These are phyloP conservation scores for Pseudocercospora vitis DNA, from an alignment of 2,329 filamentous ascomycete genomes.

Conservation along the genomic window DNA sequence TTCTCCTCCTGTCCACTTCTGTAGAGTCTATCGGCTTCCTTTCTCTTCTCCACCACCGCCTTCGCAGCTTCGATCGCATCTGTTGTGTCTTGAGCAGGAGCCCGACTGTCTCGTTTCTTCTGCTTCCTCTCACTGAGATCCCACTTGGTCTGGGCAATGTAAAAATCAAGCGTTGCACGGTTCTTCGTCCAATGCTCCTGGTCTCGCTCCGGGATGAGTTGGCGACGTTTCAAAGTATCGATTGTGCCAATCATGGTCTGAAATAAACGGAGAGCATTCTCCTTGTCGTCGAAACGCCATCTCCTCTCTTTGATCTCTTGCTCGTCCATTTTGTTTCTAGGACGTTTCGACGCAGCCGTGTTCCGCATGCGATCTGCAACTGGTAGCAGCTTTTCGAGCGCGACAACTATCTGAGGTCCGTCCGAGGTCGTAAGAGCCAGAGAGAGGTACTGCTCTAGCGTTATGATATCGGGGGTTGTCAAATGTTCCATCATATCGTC, in stretches of 20 bases:
- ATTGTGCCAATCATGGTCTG: slow-evolving; percentile 31
- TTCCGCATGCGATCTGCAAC: slow-evolving; percentile 19
- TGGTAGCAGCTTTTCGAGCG: slow-evolving; percentile 30
- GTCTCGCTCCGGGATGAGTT: slow-evolving; percentile 24
- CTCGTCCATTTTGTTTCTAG: background rate
- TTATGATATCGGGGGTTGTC: slow-evolving; percentile 51
- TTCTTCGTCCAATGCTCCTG: slow-evolving; percentile 25
- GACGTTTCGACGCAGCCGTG: background rate
- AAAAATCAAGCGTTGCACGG: slow-evolving; percentile 28
- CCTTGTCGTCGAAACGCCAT: slow-evolving; percentile 12
- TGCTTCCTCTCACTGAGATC: background rate
- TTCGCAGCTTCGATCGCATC: background rate
- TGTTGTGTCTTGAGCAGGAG: background rate
- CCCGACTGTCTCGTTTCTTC: background rate
- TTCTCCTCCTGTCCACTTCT: slow-evolving; percentile 1
- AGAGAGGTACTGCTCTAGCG: slow-evolving; percentile 58
- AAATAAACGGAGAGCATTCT: slow-evolving; percentile 26
- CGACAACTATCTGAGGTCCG: slow-evolving; percentile 30
- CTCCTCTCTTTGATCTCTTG: background rate
- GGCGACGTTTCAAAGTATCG: slow-evolving; percentile 31
- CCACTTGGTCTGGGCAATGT: slow-evolving; percentile 6
- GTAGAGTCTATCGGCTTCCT: background rate
- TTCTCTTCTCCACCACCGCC: background rate
- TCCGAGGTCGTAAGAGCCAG: slow-evolving; percentile 50
- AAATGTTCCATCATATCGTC: slow-evolving; percentile 58